A percentile compares a stretch with the other conserved stretches of the same genome.
Conservation (phyloP, 345 rosid genomes). For the Hirschfeldia incana region DNA sequence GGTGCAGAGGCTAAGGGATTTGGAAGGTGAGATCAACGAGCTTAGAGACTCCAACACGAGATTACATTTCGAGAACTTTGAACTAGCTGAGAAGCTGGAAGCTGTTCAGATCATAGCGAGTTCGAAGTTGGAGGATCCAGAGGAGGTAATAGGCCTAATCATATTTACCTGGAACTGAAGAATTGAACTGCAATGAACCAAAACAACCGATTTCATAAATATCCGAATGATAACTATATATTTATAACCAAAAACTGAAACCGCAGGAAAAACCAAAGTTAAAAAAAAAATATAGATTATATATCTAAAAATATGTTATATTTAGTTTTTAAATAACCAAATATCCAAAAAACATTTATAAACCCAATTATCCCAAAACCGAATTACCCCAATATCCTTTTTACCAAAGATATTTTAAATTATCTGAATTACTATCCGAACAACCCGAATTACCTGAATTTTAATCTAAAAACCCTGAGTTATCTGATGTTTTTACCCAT, state of each 20-base stretch:
- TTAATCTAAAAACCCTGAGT: background rate
- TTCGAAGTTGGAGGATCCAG: constrained; percentile 61
- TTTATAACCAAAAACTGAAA: background rate
- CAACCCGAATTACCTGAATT: background rate
- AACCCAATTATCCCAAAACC: too few relatives aligned
- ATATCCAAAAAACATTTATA: background rate
- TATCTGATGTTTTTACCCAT: background rate
- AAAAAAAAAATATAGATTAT: too few relatives aligned
- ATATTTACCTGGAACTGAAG: too few relatives aligned
- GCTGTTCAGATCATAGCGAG: constrained; percentile 58
- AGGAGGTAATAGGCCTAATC: constrained; percentile 41
- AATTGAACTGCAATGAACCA: too few relatives aligned
- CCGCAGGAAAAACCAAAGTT: background rate
- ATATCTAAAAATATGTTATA: too few relatives aligned
- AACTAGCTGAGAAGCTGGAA: constrained; percentile 55
- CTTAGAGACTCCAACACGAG: constrained; percentile 56
- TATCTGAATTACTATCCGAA: background rate
- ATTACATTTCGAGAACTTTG: constrained; percentile 63
- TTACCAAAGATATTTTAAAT: background rate
- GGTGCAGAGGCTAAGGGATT: constrained; percentile 55
- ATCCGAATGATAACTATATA: too few relatives aligned
- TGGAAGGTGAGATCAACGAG: constrained; percentile 68
- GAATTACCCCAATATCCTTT: too few relatives aligned
- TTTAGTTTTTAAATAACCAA: background rate
- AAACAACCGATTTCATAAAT: too few relatives aligned